Base-by-base conservation (phyloP, 1,139 yeast species). In the Tardiomyces blankii region DNA sequence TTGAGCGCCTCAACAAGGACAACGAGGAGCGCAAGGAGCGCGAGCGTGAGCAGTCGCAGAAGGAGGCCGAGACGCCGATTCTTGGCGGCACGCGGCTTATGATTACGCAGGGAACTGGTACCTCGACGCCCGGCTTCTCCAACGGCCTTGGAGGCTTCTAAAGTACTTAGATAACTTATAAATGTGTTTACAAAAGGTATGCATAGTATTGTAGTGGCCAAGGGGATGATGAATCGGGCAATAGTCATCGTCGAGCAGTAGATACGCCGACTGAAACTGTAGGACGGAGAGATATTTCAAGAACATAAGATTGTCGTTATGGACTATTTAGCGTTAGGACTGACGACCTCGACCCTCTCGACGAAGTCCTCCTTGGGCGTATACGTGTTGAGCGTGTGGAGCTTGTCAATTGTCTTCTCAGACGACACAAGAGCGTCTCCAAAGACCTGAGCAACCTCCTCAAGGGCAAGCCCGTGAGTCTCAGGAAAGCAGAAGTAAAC, bases 1-100 rank as follows among this genome's bases (percentile, higher is more conserved):
- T 89, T 54, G 72, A 76, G 54, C 85, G 76, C 61, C 73, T 88
- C 46, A 74, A 83, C 55, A 71, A 68, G 49, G 95, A 86, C 63
- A 73, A 83, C 62, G 78, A 80, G 59, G 79, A 73, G 56, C 80
- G 89, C 65, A 77, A 80, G 64, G 76, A 73, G 49, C 75, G 77
- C 51, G 83, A 75, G 53, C 72, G 72, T 52, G 68, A 72, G n/a
- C 73, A 69, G 40, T 80, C 76, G 48, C 79, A 73, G 46, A 70
- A 67, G 43, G 68, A 61, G 39, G 68, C 59, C 40, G 60, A 62
- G 42, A 66, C 68, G 18, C 70, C 74, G 51, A 61, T 64, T 47
- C 51, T 62, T 43, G 64, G 64, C 13, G 62, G 62, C 8, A 45
- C 46, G 35, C 48, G 63, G 40, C 50, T 63, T 45, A 52, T 63